These are phyloP conservation scores for Malus hybrid DNA, from an alignment of 331 rosid species.

Conservation along the genomic window DNA sequence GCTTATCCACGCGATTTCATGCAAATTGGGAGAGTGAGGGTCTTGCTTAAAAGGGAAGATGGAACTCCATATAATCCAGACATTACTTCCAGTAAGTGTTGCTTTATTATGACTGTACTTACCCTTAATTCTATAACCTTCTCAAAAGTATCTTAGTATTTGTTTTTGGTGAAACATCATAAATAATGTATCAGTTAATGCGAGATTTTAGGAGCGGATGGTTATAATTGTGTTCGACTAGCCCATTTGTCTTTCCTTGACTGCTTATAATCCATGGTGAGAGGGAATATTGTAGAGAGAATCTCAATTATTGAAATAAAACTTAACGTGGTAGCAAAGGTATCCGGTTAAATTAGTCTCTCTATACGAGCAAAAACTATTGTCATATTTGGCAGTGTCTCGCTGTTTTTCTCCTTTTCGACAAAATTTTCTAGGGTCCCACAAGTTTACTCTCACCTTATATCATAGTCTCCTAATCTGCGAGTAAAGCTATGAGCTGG, in stretches of 20 bases:
- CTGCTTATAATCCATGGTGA: too few relatives aligned
- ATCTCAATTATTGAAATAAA: not conserved
- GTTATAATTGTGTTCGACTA: not conserved
- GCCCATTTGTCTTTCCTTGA: not conserved
- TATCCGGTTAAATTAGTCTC: not conserved
- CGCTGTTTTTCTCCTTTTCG: not conserved
- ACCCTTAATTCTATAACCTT: not conserved
- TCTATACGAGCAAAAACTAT: not conserved
- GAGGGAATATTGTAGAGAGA: not conserved
- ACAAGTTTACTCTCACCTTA: not conserved
- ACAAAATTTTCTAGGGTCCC: not conserved
- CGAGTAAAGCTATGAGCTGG: not conserved
- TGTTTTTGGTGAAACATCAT: not conserved
- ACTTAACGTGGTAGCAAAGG: not conserved
- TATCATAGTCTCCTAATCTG: not conserved
- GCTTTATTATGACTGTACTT: not conserved
- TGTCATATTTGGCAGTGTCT: not conserved
- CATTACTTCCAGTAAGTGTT: slow-evolving; percentile 57
- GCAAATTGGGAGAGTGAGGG: slow-evolving; percentile 88
- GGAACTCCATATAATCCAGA: slow-evolving; percentile 59
- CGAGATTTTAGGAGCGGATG: not conserved
- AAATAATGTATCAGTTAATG: not conserved
- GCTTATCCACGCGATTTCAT: slow-evolving; percentile 91
- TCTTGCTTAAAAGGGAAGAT: slow-evolving; percentile 68
- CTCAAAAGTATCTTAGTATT: not conserved